Percentiles rank a stretch among this genome's conserved stretches.
Evolutionary conservation across 2,329 filamentous ascomycete species (phyloP).

Genomic region (Shiraia sp.): DNA sequence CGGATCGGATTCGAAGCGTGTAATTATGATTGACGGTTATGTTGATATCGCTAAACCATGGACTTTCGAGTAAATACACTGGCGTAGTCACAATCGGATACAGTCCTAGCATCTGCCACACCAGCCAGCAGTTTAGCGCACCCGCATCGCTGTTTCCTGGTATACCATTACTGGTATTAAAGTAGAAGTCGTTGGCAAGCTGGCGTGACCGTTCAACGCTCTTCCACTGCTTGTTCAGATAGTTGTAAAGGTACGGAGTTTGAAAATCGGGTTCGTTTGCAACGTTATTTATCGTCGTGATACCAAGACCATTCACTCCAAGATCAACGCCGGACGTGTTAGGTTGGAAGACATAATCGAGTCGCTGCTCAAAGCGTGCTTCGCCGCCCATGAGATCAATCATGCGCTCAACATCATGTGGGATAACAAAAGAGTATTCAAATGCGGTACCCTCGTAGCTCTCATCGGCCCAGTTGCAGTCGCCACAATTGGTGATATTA

Average conservation of each 20-base stretch:
- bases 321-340: constrained; percentile 44
- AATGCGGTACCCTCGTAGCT: constrained; percentile 50
- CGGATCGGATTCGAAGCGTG: constrained; percentile 53
- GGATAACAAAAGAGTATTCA: constrained; percentile 50
- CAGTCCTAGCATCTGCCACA: constrained; percentile 56
- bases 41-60: constrained; percentile 50
- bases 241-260: constrained; percentile 49
- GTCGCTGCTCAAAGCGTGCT: constrained; percentile 43
- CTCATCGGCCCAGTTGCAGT: constrained; percentile 48
- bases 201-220: constrained; percentile 37
- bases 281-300: constrained; percentile 43
- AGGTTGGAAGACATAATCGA: constrained; percentile 49
- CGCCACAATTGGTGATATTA: constrained; percentile 48
- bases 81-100: constrained; percentile 55
- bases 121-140: constrained; percentile 55
- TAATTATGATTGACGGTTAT: constrained; percentile 41
- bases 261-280: constrained; percentile 48
- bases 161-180: constrained; percentile 45
- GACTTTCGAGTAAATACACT: constrained; percentile 52
- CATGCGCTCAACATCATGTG: constrained; percentile 48
- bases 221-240: constrained; percentile 46
- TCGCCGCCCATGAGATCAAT: constrained; percentile 50
- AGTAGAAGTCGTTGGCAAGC: constrained; percentile 48
- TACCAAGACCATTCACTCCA: constrained; percentile 41
- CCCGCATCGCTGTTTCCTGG: constrained; percentile 54